Evolutionary conservation across 2,329 filamentous ascomycete genomes (phyloP), one percentile per base, ranked within the genome.

Genomic region (Fusarium hainanense): DNA sequence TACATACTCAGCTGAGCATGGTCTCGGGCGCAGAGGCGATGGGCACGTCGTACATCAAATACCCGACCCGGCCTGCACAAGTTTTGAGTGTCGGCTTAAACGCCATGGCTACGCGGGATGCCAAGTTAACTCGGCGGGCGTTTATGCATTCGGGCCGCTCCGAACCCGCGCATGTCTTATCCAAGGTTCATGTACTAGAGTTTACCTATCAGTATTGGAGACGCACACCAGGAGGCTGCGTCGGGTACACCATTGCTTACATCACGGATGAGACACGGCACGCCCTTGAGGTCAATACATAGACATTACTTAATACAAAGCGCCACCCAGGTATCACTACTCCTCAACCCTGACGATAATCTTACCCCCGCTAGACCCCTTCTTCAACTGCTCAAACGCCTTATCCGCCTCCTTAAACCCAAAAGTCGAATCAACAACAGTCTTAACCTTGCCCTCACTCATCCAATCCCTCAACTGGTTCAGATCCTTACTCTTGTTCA

Each of bases 291-390:
- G 2, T 10, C 20, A 20, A 46, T 1, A 20, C 7, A 25, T 21
- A 21, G 11, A 34, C 34, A 30, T n/a, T 16, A 42, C 21, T 44
- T 1, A 37, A 13, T 49, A 57, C 23, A 65, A 46, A 23, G 32
- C 46, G n/a, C 30, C 41, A 50, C 49, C 41, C 9, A 41, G 37
- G 49, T 50, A 70, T 69, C 56, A 66, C 27, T 68, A 60, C 12
- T 55, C 62, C 13, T 66, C 57, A 51, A 76, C 69, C 7, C 68
- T 67, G 28, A 82, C 71, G 40, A 91, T 80, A 69, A 92, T 79
- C 81, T 92, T 92, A 1, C 90, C 90, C 54, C 79, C 85, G 6
- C 85, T 81, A n/a, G 87, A 82, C 0, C 86, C 86, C 4, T 83
- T 85, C 79, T 87, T 89, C 71, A 91, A 74, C 66, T 83, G 85